phyloP scores from a whole-genome alignment of 2,329 filamentous ascomycete species.

The Mollisiaceae sp. region DNA sequence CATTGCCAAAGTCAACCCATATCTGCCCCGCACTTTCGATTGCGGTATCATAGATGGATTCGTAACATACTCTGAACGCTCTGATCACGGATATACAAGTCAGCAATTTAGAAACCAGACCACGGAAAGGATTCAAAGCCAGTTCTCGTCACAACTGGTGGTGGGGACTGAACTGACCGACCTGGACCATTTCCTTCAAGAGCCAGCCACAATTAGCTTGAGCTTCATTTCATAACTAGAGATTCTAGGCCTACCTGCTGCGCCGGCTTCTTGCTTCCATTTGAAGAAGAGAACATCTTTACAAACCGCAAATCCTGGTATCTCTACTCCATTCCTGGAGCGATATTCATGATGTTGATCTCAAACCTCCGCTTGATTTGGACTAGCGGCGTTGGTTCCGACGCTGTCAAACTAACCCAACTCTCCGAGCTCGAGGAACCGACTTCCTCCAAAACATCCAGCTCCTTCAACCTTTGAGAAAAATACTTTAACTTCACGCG shows the following conservation, averaged over 20 bases:
- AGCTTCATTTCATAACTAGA: slow-evolving; percentile 22
- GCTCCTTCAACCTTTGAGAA: not conserved
- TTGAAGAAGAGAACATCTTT: slow-evolving; percentile 68
- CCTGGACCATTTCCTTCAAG: slow-evolving; percentile 97
- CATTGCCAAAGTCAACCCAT: slow-evolving; percentile 10
- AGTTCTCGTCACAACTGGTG: not conserved
- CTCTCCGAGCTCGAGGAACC: not conserved
- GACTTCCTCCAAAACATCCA: not conserved
- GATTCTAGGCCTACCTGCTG: slow-evolving; percentile 64
- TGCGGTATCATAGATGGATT: slow-evolving; percentile 8
- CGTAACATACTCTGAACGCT: slow-evolving; percentile 65
- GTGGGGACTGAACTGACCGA: slow-evolving; percentile 72
- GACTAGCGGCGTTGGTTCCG: not conserved
- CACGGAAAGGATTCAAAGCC: not conserved
- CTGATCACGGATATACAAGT: slow-evolving; percentile 45
- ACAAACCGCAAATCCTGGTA: slow-evolving; percentile 21
- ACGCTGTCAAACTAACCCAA: not conserved
- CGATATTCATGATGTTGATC: not conserved
- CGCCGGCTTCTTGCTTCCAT: slow-evolving; percentile 69
- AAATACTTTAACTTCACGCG: not conserved
- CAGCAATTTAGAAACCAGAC: slow-evolving; percentile 23
- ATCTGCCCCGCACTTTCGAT: slow-evolving; percentile 15
- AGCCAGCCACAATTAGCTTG: slow-evolving; percentile 30
- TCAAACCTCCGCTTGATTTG: not conserved
- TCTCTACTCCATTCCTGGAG: slow-evolving; percentile 25